Evolutionary conservation across 371 early-diverging fungal species (phyloP), one percentile per base, ranked within the genome.

Genomic region (Globomyces sp.): DNA sequence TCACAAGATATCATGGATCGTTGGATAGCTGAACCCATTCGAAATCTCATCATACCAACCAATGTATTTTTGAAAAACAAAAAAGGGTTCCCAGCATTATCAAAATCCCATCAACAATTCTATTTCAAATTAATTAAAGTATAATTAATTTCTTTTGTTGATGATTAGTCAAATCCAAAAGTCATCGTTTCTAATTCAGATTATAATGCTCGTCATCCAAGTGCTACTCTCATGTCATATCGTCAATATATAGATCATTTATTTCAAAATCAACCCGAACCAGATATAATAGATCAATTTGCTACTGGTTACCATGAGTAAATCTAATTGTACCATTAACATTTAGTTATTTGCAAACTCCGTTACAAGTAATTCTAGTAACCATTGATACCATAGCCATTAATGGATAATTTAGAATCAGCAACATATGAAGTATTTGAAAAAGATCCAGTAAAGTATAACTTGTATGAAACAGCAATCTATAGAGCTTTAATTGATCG

Each of bases 371-470:
- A 5, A 52, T 68, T 24, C 24, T 24, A 24, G 24, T 24, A 24
- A 24, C 24, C 24, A 24, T 24, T 24, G 24, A 24, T 24, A 24
- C 24, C 24, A 24, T 69, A 90, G 77, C 98, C 98, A 1, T 80
- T 97, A 42, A 92, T 92, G 90, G 93, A 96, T 68, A 91, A 97
- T 67, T 82, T 97, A 47, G 93, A 92, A 58, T 90, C 93, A 9
- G 87, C 84, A 9, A 95, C 94, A 0, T 97, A 97, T 71, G 93
- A 92, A 73, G 91, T 90, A 0, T 98, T 96, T 79, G 96, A 95
- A 74, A 87, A 87, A 63, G 94, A 94, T 74, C 90, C 91, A 3
- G 84, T 92, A 60, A 97, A 95, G 72, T 97, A 97, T 77, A 85
- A 85, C 61, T 85, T 86, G 68, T 97, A 97, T 74, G 94, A 95